Conservation (phyloP, 2,329 filamentous ascomycete genomes). For the Xylariaceae sp. region DNA sequence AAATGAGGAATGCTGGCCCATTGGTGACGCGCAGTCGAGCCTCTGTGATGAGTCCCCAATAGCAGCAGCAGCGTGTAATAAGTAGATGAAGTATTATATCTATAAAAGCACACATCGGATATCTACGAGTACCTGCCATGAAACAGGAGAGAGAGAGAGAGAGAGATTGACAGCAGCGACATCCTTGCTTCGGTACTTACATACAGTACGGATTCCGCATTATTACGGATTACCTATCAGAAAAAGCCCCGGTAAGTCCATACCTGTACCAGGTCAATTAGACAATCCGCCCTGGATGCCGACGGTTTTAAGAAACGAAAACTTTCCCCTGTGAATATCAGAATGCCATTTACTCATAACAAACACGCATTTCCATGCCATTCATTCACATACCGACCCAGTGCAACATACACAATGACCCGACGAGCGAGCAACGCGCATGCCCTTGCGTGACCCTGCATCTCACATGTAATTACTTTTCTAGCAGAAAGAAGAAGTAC, state of each 20-base stretch:
- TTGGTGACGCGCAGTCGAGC: neutral
- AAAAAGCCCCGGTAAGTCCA: neutral
- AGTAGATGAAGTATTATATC: too few species aligned
- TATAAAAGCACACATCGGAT: too few species aligned
- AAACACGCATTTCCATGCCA: too few species aligned
- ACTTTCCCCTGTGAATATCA: neutral
- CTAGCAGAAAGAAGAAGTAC: neutral
- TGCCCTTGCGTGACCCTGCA: slow-evolving; percentile 10
- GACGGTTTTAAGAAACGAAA: neutral
- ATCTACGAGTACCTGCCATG: neutral
- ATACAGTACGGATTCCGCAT: neutral
- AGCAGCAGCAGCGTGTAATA: neutral
- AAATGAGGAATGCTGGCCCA: neutral
- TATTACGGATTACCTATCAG: neutral
- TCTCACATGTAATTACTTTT: neutral
- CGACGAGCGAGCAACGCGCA: neutral
- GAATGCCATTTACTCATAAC: neutral
- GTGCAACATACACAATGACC: neutral
- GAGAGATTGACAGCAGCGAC: neutral
- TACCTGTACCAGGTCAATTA: neutral
- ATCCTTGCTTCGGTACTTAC: neutral
- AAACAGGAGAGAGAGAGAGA: neutral
- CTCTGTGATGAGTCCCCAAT: neutral
- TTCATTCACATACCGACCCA: too few species aligned
- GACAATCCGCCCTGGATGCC: neutral